Conservation (phyloP, 305 asterid genomes). For the Fraxinus sp. region DNA sequence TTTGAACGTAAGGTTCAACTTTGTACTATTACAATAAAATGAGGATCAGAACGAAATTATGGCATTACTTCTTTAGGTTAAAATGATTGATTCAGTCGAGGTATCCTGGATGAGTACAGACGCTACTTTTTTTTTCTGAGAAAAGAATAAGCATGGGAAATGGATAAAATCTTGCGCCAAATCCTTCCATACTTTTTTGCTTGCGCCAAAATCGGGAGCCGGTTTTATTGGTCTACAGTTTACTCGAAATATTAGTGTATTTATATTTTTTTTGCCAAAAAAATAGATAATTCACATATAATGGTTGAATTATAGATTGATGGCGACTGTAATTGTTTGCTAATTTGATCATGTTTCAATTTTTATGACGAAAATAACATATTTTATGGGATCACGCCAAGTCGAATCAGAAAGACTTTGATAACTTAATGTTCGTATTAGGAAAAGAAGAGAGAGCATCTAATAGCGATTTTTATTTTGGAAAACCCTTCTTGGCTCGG, state of each 20-base stretch:
- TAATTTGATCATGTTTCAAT: neutral
- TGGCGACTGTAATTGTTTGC: neutral
- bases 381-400: neutral
- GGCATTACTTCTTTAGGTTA: neutral
- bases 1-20: neutral
- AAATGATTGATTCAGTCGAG: neutral
- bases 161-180: neutral
- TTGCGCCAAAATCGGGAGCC: neutral
- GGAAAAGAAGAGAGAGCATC: neutral
- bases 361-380: neutral
- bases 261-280: no score
- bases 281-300: no score
- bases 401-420: neutral
- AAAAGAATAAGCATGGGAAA: neutral
- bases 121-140: neutral
- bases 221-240: no score
- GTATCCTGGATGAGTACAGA: neutral
- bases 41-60: neutral
- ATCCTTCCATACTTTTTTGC: neutral
- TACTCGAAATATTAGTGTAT: no score
- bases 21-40: neutral
- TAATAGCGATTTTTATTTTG: no score
- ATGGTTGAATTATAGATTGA: neutral
- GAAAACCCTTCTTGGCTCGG: no score
- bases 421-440: neutral